These are phyloP conservation scores for Alternaria longipes DNA, from an alignment of 2,329 filamentous ascomycete species.

Conservation along the genomic window DNA sequence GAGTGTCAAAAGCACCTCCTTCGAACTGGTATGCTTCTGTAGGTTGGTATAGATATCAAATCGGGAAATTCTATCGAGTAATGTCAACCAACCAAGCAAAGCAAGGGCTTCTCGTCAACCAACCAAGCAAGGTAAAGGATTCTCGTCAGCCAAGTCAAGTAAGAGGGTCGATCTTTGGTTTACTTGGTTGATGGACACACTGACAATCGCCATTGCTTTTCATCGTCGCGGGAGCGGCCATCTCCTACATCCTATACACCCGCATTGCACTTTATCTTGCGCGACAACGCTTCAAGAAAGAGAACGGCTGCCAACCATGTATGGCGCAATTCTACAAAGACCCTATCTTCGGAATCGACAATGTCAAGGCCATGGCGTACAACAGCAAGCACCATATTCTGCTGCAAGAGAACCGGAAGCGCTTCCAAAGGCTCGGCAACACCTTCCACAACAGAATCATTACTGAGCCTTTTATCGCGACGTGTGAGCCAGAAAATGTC, in stretches of 20 bases:
- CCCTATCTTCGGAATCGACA: slow-evolving; percentile 63
- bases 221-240: slow-evolving; percentile 41
- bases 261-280: slow-evolving; percentile 46
- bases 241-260: slow-evolving; percentile 49
- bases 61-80: no score
- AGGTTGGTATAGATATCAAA: no score
- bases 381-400: slow-evolving; percentile 46
- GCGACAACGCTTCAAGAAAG: slow-evolving; percentile 51
- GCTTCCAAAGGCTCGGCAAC: slow-evolving; percentile 38
- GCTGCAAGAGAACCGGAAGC: slow-evolving; percentile 32
- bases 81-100: no score
- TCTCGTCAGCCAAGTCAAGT: no score
- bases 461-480: slow-evolving; percentile 48
- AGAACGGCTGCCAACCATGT: slow-evolving; percentile 60
- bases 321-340: slow-evolving; percentile 61
- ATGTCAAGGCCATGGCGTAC: slow-evolving; percentile 54
- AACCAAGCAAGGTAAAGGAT: no score
- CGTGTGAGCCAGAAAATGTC: slow-evolving; percentile 59
- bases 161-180: no score
- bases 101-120: no score
- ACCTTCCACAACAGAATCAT: slow-evolving; percentile 55
- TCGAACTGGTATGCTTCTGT: no score
- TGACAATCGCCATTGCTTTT: slow-evolving; percentile 38
- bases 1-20: no score
- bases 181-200: no score